These are phyloP conservation scores for Stephanodiscus triporus DNA, from an alignment of 108 stramenopile species.

Conservation along the genomic window DNA sequence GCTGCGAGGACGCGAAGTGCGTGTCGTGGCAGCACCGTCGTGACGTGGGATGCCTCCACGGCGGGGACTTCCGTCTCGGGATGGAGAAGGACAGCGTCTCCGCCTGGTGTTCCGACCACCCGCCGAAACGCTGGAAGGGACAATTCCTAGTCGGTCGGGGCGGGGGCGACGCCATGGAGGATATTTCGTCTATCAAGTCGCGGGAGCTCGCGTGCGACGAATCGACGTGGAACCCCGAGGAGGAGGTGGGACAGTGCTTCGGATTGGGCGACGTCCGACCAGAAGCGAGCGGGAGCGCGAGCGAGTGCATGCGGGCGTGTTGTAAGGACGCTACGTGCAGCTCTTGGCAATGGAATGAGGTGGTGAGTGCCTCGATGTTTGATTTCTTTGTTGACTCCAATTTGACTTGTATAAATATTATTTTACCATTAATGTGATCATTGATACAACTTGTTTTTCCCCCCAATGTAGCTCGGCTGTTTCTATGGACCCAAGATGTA, in stretches of 20 bases:
- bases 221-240: constrained; percentile 59
- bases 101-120: constrained; percentile 60
- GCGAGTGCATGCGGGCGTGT: constrained; percentile 57
- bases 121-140: constrained; percentile 55
- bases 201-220: constrained; percentile 25
- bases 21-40: constrained; percentile 55
- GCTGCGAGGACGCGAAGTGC: constrained; percentile 44
- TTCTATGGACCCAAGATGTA: constrained; percentile 53
- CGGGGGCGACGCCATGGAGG: too few species aligned
- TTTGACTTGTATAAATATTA: too few species aligned
- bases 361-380: constrained; percentile 7
- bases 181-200: too few species aligned
- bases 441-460: not conserved
- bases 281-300: constrained; percentile 35
- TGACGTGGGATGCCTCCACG: constrained; percentile 56
- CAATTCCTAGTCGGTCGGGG: constrained; percentile 45
- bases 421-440: not conserved
- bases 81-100: constrained; percentile 59
- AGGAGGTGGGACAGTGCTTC: constrained; percentile 64
- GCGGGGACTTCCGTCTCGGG: constrained; percentile 54
- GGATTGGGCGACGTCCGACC: constrained; percentile 55
- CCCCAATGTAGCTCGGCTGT: constrained; percentile 31
- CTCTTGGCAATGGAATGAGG: constrained; percentile 57
- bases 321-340: constrained; percentile 50
- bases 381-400: too few species aligned